These are phyloP conservation scores for Maudiozyma turicensis DNA, from an alignment of 805 yeast species.

Conservation along the genomic window DNA sequence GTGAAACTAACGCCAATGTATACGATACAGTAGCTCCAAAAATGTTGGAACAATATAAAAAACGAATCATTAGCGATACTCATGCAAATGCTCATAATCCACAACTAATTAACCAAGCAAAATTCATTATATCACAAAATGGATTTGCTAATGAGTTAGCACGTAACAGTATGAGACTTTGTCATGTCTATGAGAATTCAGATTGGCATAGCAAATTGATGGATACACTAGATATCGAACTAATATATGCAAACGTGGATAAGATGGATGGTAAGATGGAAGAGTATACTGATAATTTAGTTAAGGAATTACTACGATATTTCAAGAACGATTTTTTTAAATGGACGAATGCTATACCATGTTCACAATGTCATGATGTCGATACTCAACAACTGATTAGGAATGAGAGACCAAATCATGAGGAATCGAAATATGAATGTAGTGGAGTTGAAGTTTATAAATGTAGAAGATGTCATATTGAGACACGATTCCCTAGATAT, in stretches of 20 bases:
- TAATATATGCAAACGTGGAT: conserved; percentile 55
- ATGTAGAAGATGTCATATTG: conserved; percentile 42
- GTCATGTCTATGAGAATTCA: conserved; percentile 34
- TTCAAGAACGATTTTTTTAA: conserved; percentile 70
- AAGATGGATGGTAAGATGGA: conserved; percentile 26
- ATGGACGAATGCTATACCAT: conserved; percentile 72
- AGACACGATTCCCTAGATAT: conserved; percentile 64
- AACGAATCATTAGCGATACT: conserved; percentile 12
- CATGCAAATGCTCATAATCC: conserved; percentile 11
- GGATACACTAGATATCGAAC: conserved; percentile 50
- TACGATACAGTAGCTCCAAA: conserved; percentile 10
- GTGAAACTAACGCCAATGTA: neutral
- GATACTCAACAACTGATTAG: conserved; percentile 33
- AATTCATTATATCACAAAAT: conserved; percentile 4
- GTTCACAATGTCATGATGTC: conserved; percentile 40
- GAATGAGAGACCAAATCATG: conserved; percentile 33
- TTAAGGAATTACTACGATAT: conserved; percentile 51
- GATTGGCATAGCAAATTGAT: conserved; percentile 46
- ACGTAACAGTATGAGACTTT: conserved; percentile 14
- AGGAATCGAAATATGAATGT: conserved; percentile 42
- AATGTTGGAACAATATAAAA: conserved; percentile 17
- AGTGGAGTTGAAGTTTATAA: conserved; percentile 51
- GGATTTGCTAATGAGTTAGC: conserved; percentile 19
- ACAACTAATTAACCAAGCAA: conserved; percentile 1
- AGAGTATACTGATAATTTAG: conserved; percentile 46